phyloP scores from a whole-genome alignment of 192 early-diverging fungal species.

The Gaertneriomyces semiglobifer region DNA sequence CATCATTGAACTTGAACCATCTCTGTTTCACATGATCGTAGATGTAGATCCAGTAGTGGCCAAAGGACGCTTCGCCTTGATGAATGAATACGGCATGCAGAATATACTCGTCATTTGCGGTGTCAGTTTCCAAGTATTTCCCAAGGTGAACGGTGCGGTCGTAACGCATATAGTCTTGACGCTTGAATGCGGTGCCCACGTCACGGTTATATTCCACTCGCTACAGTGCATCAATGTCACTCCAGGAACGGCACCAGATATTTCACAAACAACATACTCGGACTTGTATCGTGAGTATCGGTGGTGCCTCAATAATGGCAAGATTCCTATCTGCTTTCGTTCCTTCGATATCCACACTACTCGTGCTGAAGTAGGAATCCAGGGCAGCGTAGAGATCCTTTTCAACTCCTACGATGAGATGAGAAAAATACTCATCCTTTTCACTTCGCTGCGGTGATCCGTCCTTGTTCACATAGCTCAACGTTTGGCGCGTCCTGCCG shows the following conservation, averaged over 20 bases:
- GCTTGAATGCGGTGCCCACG: slow-evolving; percentile 24
- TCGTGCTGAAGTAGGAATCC: slow-evolving; percentile 29
- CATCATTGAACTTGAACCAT: slow-evolving; percentile 46
- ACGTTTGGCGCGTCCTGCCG: slow-evolving; percentile 33
- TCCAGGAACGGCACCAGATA: too few relatives aligned
- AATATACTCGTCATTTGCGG: slow-evolving; percentile 19
- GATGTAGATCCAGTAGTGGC: slow-evolving; percentile 44
- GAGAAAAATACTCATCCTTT: slow-evolving; percentile 39
- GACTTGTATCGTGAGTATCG: slow-evolving; percentile 35
- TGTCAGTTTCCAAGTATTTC: slow-evolving; percentile 10
- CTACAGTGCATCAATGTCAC: slow-evolving; percentile 5
- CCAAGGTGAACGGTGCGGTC: slow-evolving; percentile 30
- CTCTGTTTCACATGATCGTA: slow-evolving; percentile 18
- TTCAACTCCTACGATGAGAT: slow-evolving; percentile 34
- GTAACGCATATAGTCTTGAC: slow-evolving; percentile 32
- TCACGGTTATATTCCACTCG: slow-evolving; percentile 36
- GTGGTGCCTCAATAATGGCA: slow-evolving; percentile 24
- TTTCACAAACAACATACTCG: slow-evolving; percentile 7
- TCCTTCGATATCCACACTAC: slow-evolving; percentile 34
- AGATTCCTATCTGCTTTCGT: slow-evolving; percentile 7
- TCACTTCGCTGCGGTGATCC: slow-evolving; percentile 11
- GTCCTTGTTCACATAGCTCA: slow-evolving; percentile 16
- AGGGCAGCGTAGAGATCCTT: slow-evolving; percentile 29
- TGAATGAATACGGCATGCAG: slow-evolving; percentile 41
- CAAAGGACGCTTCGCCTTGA: slow-evolving; percentile 40